Evolutionary conservation across 768 basidiomycete genomes (phyloP).

Genomic region (Serendipita sp.): DNA sequence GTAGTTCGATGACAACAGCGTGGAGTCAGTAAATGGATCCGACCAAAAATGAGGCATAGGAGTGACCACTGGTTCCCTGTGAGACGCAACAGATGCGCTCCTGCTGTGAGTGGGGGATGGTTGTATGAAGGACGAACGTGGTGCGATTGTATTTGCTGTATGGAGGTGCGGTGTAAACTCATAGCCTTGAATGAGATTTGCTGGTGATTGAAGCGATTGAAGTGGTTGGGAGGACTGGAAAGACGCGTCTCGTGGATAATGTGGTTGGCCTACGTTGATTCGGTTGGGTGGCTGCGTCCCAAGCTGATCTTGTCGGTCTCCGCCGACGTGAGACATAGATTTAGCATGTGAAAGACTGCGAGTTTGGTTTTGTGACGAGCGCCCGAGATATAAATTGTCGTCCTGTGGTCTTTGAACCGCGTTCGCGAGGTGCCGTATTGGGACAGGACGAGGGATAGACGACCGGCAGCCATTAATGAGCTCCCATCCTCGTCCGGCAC

Average conservation of each 20-base stretch:
- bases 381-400: neutral
- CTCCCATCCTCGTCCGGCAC: conserved; percentile 48
- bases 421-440: neutral
- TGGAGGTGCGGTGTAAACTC: neutral
- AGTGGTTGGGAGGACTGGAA: neutral
- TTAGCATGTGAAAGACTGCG: neutral
- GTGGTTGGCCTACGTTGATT: neutral
- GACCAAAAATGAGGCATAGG: conserved; percentile 5
- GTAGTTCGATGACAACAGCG: neutral
- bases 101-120: neutral
- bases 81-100: neutral
- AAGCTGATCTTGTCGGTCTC: neutral
- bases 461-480: conserved; percentile 36
- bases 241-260: neutral
- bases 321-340: neutral
- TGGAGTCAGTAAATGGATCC: conserved; percentile 5
- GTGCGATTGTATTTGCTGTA: neutral
- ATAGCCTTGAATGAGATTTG: neutral
- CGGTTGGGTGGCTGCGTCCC: too few species aligned
- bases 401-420: neutral
- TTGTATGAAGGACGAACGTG: neutral
- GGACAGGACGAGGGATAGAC: neutral
- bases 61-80: neutral
- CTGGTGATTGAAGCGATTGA: neutral
- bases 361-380: neutral